Evolutionary conservation across 768 basidiomycete species (phyloP), one percentile per base, ranked within the genome.

Genomic region (Suillus subluteus): DNA sequence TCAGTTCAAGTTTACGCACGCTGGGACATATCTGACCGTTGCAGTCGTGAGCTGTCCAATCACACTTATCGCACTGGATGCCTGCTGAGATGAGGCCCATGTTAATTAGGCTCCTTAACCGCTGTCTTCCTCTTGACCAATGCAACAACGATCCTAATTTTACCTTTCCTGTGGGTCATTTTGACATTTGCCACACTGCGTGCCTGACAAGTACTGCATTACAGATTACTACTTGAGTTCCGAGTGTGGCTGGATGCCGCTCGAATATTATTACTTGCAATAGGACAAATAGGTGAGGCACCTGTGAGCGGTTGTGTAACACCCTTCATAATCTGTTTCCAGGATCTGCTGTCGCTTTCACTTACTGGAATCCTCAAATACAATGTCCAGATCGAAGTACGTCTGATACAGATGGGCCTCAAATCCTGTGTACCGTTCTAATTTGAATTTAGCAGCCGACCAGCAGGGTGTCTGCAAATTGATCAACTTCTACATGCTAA

Each of bases 171-270:
- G 85, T 84, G 63, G 46, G 82, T 77, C 37, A 21, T 50, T 37
- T 58, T 55, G n/a, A 21, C 62, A 73, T 46, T 61, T 58, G 58
- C 13, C 9, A 16, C 12, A 18, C 8, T 52, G 50, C 9, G 15
- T 62, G 21, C 12, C 46, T 72, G 44, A 70, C 62, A 38, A 12
- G 6, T 32, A 18, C 55, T 32, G 32, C 18, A 41, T 44, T 37
- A 5, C 52, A 87, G 86, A 66, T 75, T 87, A 32, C 70, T 87
- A 43, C 71, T 83, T 2, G 66, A 75, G 48, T 88, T 87, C 58
- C 80, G 86, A 46, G 70, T 76, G 16, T 88, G 86, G 86, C 72
- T 88, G 5, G 88, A 89, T 70, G 80, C 79, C 1, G 83, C 85
- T 13, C 81, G 87, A 38, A 71, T 88, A 35, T 58, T 82, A 35